Base-by-base conservation (phyloP, 1,284 basidiomycete species). In the Pulveroboletus sp. region DNA sequence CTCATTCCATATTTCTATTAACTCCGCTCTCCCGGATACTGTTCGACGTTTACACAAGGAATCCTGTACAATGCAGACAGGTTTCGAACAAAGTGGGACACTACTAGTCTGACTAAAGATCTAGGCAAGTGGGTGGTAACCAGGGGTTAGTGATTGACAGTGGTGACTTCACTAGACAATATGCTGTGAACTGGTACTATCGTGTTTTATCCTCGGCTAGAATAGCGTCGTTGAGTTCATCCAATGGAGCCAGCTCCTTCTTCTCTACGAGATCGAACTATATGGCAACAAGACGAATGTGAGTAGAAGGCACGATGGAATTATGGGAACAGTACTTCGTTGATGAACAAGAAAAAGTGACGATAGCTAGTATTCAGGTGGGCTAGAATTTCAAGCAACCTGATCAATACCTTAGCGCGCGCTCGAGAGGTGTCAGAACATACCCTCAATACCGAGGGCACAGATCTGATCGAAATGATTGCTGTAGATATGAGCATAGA, bases 381-480 rank as follows among this genome's bases (percentile, higher is more conserved):
- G 1, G 96, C 96, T 97, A 66, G 25, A 50, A 51, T 51, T 17
- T n/a, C 43, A 24, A 49, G 31, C 24, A 55, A 33, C 35, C n/a
- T 12, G 11, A 38, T 58, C 31, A 60, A 38, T 35, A 40, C 26
- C 43, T 48, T 42, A 20, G 24, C n/a, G 24, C 26, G 17, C 17
- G 12, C 28, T 17, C 24, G 18, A 39, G 20, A 25, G 4, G 29
- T 6, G 25, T 25, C 29, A 49, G 36, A 26, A 64, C 79, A 50
- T 62, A 96, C 95, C 95, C 84, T 99, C 97, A 59, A 99, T 98
- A 17, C 95, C 95, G 48, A 99, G 78, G 10, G 96, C 97, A 74
- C 96, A 99, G 59, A 99, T 94, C 70, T 98, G 96, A 67, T 98
- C 96, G 74, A 99, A 99, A 76, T 99, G 97, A 67, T 96, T 96